Evolutionary conservation across 1,284 basidiomycete genomes (phyloP), one percentile per base, ranked within the genome.

Genomic region (Amylostereum areolatum): DNA sequence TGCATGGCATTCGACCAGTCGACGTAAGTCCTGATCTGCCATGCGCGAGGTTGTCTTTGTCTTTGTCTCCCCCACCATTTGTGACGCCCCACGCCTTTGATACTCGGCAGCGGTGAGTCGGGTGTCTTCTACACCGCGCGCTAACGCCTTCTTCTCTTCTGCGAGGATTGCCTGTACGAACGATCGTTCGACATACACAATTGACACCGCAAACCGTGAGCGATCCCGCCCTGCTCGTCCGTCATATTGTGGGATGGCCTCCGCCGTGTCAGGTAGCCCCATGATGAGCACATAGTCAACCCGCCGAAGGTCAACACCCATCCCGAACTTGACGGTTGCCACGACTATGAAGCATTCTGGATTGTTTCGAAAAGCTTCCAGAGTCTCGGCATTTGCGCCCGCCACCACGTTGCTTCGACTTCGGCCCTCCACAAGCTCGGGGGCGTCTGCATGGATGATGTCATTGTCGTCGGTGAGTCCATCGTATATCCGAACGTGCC

Each of bases 301-400:
- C 28, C 53, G 57, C 2, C 50, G 54, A 1, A 61, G 27, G 35
- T 64, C 60, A 52, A 63, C 58, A 2, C 59, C 62, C 52, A 62
- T 56, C 1, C 58, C 55, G 43, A 61, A 61, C 31, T 56, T 57
- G 37, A 63, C 51, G 1, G 57, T 61, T 11, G 62, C 57, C 18
- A 64, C 48, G 34, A 64, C 57, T 12, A 57, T 43, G 2, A 36
- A 51, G 0, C 53, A 56, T 5, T 54, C 45, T 0, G 45, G 51
- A 37, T 62, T 52, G 24, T 60, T 36, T 0, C 46, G 28, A 33
- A 63, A 60, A 12, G 54, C 52, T 6, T 51, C 40, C 2, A 62
- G 52, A 0, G 57, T 58, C 9, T 45, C 29, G 10, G 39, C 32
- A 42, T 62, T n/a, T n/a, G n/a, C n/a, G n/a, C n/a, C n/a, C n/a